phyloP scores from a whole-genome alignment of 371 early-diverging fungal genomes.

The Mortierella sp. region DNA sequence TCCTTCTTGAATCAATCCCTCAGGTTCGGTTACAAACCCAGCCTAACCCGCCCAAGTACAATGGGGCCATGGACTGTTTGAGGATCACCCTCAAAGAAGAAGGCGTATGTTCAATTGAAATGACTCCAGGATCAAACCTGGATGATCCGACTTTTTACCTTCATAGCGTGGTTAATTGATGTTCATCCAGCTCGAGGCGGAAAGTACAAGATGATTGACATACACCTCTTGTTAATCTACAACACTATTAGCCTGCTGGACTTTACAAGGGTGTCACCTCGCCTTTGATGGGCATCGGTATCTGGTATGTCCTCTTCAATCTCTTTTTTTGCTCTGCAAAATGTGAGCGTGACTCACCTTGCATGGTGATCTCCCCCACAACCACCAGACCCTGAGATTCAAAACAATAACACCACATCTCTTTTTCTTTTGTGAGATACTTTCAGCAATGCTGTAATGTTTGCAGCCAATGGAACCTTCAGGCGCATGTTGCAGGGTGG shows the following conservation, averaged over 20 bases:
- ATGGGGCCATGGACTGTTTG: slow-evolving; percentile 79
- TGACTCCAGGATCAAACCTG: too few species aligned
- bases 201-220: background rate
- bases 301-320: slow-evolving; percentile 63
- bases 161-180: too few species aligned
- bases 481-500: slow-evolving; percentile 70
- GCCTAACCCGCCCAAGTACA: slow-evolving; percentile 73
- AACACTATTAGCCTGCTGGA: slow-evolving; percentile 62
- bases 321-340: too few species aligned
- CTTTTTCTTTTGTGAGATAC: background rate
- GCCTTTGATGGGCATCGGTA: slow-evolving; percentile 88
- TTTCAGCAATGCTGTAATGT: slow-evolving; percentile 84
- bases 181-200: too few species aligned
- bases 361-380: too few species aligned
- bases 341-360: slow-evolving; percentile 23
- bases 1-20: background rate
- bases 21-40: slow-evolving; percentile 86
- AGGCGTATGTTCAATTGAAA: slow-evolving; percentile 65
- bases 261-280: slow-evolving; percentile 87
- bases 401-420: background rate
- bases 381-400: too few species aligned
- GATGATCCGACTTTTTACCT: too few species aligned
- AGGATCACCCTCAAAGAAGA: slow-evolving; percentile 74
- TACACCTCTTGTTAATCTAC: background rate
- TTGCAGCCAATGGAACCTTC: slow-evolving; percentile 83